phyloP scores from a whole-genome alignment of 2,329 filamentous ascomycete genomes.

The Shiraia sp. region DNA sequence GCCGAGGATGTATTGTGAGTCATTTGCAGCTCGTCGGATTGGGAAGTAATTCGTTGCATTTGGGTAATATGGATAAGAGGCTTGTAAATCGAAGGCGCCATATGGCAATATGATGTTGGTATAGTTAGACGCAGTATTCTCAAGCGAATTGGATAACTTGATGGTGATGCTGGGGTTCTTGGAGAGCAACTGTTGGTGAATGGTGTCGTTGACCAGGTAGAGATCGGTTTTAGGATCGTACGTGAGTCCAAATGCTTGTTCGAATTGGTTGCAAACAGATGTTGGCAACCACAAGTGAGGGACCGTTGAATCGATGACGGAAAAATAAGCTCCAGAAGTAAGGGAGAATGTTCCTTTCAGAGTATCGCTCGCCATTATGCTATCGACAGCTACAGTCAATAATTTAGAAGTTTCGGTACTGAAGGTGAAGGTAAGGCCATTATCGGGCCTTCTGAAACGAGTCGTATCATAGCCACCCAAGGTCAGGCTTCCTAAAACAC shows the following conservation, averaged over 20 bases:
- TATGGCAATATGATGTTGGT: conserved; percentile 53
- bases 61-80: conserved; percentile 58
- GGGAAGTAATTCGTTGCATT: conserved; percentile 71
- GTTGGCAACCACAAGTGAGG: conserved; percentile 47
- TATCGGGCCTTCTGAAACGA: conserved; percentile 36
- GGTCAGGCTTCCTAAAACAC: conserved; percentile 41
- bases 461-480: conserved; percentile 49
- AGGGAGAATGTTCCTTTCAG: conserved; percentile 41
- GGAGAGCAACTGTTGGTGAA: conserved; percentile 35
- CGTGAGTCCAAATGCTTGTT: conserved; percentile 44
- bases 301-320: conserved; percentile 48
- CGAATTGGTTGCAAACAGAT: conserved; percentile 46
- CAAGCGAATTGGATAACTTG: conserved; percentile 37
- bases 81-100: conserved; percentile 52
- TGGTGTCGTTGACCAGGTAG: conserved; percentile 46
- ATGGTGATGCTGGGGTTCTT: conserved; percentile 45
- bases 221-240: conserved; percentile 44
- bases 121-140: conserved; percentile 38
- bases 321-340: conserved; percentile 34
- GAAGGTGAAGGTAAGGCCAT: conserved; percentile 39
- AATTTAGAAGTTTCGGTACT: conserved; percentile 36
- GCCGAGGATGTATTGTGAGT: conserved; percentile 64
- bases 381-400: conserved; percentile 39
- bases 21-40: conserved; percentile 60
- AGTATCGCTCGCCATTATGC: conserved; percentile 36